Conservation (phyloP, 2,329 filamentous ascomycete genomes). For the Calonectria hongkongensis region DNA sequence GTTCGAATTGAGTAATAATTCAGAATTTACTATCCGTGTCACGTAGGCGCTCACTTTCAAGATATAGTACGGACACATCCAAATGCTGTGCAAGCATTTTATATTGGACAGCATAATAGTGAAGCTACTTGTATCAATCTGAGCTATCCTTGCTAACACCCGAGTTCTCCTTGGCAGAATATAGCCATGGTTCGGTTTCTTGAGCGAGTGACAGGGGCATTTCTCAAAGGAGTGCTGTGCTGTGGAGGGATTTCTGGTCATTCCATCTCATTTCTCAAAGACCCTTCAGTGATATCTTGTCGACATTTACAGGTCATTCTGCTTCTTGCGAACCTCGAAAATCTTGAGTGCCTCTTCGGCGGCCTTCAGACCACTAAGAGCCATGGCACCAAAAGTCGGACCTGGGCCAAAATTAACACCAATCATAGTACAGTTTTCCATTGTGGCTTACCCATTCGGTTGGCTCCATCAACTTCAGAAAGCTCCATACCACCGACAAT, state of each 20-base stretch:
- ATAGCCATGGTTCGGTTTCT: not conserved
- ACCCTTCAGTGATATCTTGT: not conserved
- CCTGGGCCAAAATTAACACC: conserved; percentile 57
- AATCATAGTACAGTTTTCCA: not conserved
- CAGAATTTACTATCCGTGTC: not conserved
- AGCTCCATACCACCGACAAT: conserved; percentile 98
- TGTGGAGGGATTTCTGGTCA: conserved; percentile 12
- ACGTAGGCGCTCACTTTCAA: no score
- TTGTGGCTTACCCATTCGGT: conserved; percentile 82
- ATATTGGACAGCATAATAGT: conserved; percentile 9
- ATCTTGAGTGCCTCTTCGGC: conserved; percentile 89
- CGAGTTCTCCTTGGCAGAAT: not conserved
- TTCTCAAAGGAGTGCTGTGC: conserved; percentile 43
- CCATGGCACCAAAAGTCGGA: conserved; percentile 93
- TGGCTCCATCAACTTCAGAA: conserved; percentile 91
- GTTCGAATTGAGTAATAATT: conserved; percentile 28
- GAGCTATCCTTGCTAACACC: conserved; percentile 5
- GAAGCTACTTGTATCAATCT: conserved; percentile 8
- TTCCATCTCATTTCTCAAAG: conserved; percentile 1
- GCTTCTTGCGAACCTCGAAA: conserved; percentile 84
- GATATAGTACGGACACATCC: not conserved
- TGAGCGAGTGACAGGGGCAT: conserved; percentile 44
- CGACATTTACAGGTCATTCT: conserved; percentile 77
- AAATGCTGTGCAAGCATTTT: not conserved
- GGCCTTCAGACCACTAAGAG: conserved; percentile 89